Percentiles rank a stretch among this genome's conserved stretches.
These are phyloP conservation scores for Capsella rubella DNA, from an alignment of 441 rosid genomes.

Conservation along the genomic window DNA sequence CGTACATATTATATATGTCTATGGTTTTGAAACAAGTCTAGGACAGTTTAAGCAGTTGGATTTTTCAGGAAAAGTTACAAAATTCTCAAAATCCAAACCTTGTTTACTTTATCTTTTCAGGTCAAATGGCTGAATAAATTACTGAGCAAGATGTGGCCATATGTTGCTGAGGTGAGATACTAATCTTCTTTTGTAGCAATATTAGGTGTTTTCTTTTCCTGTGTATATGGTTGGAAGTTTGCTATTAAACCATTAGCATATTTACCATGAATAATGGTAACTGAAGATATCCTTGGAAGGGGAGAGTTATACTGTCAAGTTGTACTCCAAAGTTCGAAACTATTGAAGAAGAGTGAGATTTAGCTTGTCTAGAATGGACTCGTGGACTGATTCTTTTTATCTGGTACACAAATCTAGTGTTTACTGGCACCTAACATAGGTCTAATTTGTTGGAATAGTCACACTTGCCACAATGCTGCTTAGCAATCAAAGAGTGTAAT, in stretches of 20 bases:
- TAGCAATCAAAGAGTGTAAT: constrained; percentile 16
- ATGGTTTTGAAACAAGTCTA: constrained; percentile 20
- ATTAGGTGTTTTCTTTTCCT: constrained; percentile 9
- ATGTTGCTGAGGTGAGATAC: constrained; percentile 78
- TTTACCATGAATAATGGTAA: constrained; percentile 11
- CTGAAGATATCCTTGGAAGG: constrained; percentile 21
- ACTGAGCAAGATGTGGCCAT: constrained; percentile 95
- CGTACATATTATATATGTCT: neutral
- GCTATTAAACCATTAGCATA: constrained; percentile 3
- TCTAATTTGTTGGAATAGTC: constrained; percentile 26
- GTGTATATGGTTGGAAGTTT: constrained; percentile 14
- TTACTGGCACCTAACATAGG: neutral
- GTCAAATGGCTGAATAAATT: constrained; percentile 98
- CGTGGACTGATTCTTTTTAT: neutral
- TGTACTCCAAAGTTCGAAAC: neutral
- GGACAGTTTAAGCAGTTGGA: neutral
- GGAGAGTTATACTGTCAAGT: constrained; percentile 15
- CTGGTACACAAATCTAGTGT: constrained; percentile 28
- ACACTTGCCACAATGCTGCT: constrained; percentile 10
- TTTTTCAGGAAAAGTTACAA: neutral
- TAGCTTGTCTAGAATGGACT: constrained; percentile 20
- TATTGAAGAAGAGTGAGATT: constrained; percentile 20
- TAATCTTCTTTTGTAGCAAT: constrained; percentile 19
- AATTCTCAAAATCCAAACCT: neutral
- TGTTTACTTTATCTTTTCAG: constrained; percentile 45